Percentiles rank a stretch among this genome's conserved stretches.
These are phyloP conservation scores for Endocalyx cinctus DNA, from an alignment of 2,329 filamentous ascomycete genomes.

Conservation along the genomic window DNA sequence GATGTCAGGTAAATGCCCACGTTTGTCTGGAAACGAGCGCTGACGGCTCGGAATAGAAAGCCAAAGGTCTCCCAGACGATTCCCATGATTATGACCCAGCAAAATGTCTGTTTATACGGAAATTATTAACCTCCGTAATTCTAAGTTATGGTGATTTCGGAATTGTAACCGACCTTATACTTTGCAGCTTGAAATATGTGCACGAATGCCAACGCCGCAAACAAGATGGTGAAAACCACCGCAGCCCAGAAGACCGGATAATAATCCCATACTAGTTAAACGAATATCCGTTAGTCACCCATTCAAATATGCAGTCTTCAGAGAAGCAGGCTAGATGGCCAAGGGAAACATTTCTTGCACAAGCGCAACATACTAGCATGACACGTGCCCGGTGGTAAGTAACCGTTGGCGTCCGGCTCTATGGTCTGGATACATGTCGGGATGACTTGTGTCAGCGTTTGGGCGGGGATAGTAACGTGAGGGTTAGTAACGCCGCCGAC, in stretches of 20 bases:
- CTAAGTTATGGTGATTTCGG: too few relatives aligned
- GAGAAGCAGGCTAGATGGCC: too few relatives aligned
- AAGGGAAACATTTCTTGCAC: too few relatives aligned
- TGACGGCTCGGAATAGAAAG: conserved; percentile 23
- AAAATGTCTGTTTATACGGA: conserved; percentile 21
- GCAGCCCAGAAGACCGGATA: conserved; percentile 29
- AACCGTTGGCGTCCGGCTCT: conserved; percentile 28
- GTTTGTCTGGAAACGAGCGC: conserved; percentile 23
- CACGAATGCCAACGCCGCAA: conserved; percentile 15
- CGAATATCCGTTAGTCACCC: too few relatives aligned
- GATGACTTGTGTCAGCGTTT: conserved; percentile 26
- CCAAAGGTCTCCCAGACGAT: conserved; percentile 25
- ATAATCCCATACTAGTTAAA: conserved; percentile 31
- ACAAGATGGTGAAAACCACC: conserved; percentile 22
- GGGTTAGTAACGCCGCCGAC: conserved; percentile 23
- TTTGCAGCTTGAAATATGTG: conserved; percentile 17
- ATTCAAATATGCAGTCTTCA: too few relatives aligned
- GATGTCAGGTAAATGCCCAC: conserved; percentile 18
- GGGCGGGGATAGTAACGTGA: conserved; percentile 22
- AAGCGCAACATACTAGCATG: too few relatives aligned
- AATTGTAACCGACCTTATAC: too few relatives aligned
- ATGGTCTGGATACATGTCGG: conserved; percentile 34
- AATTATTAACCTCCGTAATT: too few relatives aligned
- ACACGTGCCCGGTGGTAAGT: conserved; percentile 25
- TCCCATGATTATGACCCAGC: conserved; percentile 34